phyloP scores from a whole-genome alignment of 352 stramenopile genomes.

The Phytopythium sindhum region DNA sequence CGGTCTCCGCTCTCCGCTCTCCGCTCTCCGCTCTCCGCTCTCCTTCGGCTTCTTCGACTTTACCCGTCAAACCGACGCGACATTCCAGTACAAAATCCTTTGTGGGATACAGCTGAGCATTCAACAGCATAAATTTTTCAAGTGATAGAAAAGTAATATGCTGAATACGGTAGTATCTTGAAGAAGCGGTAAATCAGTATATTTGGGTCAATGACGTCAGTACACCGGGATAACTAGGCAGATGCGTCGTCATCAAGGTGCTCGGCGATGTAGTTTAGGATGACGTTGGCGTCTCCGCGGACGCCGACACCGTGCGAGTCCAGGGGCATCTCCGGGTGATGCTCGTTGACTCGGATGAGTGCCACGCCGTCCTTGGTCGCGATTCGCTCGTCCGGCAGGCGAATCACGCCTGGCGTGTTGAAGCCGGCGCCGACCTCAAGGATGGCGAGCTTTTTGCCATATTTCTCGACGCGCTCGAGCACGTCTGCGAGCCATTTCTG shows the following conservation, averaged over 20 bases:
- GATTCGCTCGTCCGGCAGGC: constrained; percentile 52
- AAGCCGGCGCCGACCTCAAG: constrained; percentile 69
- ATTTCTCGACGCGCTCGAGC: constrained; percentile 24
- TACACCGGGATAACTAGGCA: neutral
- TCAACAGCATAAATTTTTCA: neutral
- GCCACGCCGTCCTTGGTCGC: constrained; percentile 34
- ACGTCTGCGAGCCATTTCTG: constrained; percentile 33
- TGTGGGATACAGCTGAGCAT: neutral
- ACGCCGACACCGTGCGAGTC: constrained; percentile 47
- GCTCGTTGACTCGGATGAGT: constrained; percentile 56
- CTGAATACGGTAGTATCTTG: too few species aligned
- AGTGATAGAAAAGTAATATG: too few species aligned
- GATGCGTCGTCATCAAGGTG: neutral
- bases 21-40: neutral
- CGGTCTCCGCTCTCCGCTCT: neutral
- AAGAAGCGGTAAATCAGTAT: neutral
- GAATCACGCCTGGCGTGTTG: constrained; percentile 64
- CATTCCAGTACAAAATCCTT: neutral
- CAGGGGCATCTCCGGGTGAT: constrained; percentile 51
- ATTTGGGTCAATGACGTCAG: neutral
- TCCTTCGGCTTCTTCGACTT: neutral
- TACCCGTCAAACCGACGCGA: neutral
- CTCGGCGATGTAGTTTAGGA: constrained; percentile 30
- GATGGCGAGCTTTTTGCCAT: constrained; percentile 60
- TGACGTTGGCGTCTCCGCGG: constrained; percentile 36